Conservation (phyloP, 2,329 filamentous ascomycete genomes). For the Sclerotinia trifoliorum region DNA sequence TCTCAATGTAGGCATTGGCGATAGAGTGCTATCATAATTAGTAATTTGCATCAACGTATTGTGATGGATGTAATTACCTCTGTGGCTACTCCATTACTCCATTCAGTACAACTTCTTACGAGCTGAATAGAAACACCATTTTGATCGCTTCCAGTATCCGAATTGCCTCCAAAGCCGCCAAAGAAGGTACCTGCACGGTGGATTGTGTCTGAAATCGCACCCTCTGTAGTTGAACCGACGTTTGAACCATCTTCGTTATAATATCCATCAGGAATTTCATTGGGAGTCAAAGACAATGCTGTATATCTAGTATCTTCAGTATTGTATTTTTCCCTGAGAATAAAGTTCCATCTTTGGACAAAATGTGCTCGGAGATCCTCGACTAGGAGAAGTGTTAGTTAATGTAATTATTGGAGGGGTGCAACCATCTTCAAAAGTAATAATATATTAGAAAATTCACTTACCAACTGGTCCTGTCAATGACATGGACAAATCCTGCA, state of each 20-base stretch:
- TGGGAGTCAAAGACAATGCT: conserved; percentile 26
- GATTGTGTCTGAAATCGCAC: conserved; percentile 20
- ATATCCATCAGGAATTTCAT: conserved; percentile 33
- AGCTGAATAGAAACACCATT: conserved; percentile 42
- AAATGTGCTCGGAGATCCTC: conserved; percentile 77
- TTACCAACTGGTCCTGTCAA: conserved; percentile 55
- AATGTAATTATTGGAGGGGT: conserved; percentile 45
- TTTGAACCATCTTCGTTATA: conserved; percentile 33
- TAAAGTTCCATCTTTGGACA: conserved; percentile 86
- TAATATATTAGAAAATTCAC: not conserved
- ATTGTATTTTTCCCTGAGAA: conserved; percentile 77
- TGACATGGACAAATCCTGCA: conserved; percentile 69
- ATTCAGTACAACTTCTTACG: conserved; percentile 50
- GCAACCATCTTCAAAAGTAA: not conserved
- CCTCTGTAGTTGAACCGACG: conserved; percentile 14
- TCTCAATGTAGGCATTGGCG: conserved; percentile 75
- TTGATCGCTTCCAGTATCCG: conserved; percentile 50
- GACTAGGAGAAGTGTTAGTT: conserved; percentile 43
- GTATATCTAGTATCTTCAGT: conserved; percentile 48
- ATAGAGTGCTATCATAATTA: conserved; percentile 63
- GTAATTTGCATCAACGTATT: not conserved
- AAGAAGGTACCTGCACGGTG: conserved; percentile 15
- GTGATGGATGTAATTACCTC: conserved; percentile 45
- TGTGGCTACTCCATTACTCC: conserved; percentile 57
- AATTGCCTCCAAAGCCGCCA: not conserved